These are phyloP conservation scores for Hanseniaspora vineae DNA, from an alignment of 805 yeast species.

Conservation along the genomic window DNA sequence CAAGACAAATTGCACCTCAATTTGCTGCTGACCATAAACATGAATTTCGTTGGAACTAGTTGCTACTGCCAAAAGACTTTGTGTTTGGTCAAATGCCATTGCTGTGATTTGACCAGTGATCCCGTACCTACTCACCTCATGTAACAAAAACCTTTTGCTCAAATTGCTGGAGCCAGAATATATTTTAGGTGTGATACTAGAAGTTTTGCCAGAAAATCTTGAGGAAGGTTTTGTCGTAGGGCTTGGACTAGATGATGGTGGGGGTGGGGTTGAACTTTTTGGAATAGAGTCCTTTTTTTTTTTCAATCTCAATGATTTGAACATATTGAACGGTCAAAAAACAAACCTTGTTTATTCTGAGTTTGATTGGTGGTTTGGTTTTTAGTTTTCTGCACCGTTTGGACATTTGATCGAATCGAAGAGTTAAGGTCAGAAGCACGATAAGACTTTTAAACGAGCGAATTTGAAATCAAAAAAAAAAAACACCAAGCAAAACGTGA, in stretches of 20 bases:
- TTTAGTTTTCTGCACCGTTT: too few relatives aligned
- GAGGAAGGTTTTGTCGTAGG: not conserved
- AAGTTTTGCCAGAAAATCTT: not conserved
- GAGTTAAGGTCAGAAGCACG: too few relatives aligned
- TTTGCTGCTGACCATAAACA: constrained; percentile 75
- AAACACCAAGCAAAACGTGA: too few relatives aligned
- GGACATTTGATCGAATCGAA: too few relatives aligned
- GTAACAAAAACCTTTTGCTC: constrained; percentile 20
- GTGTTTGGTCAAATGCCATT: constrained; percentile 77
- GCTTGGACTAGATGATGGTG: not conserved
- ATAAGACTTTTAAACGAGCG: too few relatives aligned
- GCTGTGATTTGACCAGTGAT: constrained; percentile 52
- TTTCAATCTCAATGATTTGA: constrained; percentile 2
- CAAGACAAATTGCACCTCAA: constrained; percentile 51
- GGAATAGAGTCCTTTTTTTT: not conserved
- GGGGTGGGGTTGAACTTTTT: too few relatives aligned
- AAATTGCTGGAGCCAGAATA: constrained; percentile 5
- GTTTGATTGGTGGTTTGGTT: too few relatives aligned
- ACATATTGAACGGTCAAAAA: not conserved
- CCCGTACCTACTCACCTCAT: constrained; percentile 36
- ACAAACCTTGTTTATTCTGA: too few relatives aligned
- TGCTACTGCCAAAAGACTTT: constrained; percentile 70
- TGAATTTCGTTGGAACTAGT: constrained; percentile 60
- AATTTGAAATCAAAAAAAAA: too few relatives aligned
- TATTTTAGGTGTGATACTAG: not conserved